Evolutionary conservation across 2,329 filamentous ascomycete species (phyloP).

Genomic region (Verticillium tricorpus): DNA sequence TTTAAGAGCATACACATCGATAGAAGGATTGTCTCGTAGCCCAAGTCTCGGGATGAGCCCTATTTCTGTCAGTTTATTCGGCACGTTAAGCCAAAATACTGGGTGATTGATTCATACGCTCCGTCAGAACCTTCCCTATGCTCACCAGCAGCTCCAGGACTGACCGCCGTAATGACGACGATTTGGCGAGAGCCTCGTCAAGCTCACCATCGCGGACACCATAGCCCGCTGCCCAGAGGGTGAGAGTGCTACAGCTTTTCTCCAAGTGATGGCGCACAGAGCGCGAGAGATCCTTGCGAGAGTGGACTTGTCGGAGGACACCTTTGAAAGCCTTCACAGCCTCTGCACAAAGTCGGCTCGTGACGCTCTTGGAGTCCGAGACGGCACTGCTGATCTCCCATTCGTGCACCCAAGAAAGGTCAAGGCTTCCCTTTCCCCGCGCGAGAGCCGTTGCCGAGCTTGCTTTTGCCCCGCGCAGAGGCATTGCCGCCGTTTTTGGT

Average conservation of each 20-base stretch:
- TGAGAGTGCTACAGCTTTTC: background rate
- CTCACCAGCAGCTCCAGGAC: background rate
- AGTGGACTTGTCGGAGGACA: background rate
- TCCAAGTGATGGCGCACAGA: background rate
- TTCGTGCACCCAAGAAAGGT: background rate
- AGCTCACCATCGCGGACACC: background rate
- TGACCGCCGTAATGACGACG: background rate
- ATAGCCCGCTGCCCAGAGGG: constrained; percentile 1
- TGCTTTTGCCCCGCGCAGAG: background rate
- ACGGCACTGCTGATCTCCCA: background rate
- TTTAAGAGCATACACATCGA: background rate
- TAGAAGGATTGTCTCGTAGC: background rate
- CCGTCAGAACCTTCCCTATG: background rate
- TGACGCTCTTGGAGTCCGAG: background rate
- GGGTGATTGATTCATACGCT: background rate
- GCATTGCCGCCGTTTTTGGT: background rate
- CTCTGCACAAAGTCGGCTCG: constrained; percentile 1
- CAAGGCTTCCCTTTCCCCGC: background rate
- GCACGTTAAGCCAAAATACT: background rate
- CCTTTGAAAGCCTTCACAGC: background rate
- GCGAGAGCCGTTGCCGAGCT: background rate
- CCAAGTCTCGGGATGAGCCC: background rate
- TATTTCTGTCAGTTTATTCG: background rate
- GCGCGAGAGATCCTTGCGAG: background rate
- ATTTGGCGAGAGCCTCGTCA: background rate